Conservation (phyloP, 306 rosid species). For the Prunus davidiana region DNA sequence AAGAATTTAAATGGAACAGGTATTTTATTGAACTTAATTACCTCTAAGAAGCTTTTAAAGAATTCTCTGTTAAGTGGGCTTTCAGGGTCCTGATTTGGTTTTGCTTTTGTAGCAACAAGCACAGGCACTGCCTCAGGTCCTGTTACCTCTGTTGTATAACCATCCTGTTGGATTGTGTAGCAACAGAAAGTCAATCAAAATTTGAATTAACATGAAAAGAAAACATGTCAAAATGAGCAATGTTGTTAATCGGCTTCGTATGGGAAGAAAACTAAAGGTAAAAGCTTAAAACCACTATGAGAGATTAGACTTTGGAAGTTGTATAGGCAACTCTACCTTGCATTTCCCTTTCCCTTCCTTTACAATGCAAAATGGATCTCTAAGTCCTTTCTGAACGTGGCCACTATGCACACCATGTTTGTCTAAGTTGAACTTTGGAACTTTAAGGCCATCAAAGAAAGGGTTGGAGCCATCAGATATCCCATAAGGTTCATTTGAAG, state of each 20-base stretch:
- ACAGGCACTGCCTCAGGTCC: conserved; percentile 64
- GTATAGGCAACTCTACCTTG: conserved; percentile 37
- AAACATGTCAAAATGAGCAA: not conserved
- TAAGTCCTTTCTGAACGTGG: conserved; percentile 73
- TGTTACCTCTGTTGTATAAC: conserved; percentile 62
- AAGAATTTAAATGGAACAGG: not conserved
- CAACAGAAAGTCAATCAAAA: not conserved
- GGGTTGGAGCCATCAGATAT: conserved; percentile 84
- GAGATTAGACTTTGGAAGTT: not conserved
- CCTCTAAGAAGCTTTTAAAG: conserved; percentile 66
- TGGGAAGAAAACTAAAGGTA: not conserved
- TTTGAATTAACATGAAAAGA: not conserved
- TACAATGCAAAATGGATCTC: conserved; percentile 74
- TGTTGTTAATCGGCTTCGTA: not conserved
- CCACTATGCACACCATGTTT: conserved; percentile 89
- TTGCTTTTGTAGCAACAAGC: conserved; percentile 88
- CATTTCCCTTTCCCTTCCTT: conserved; percentile 79
- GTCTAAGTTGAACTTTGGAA: conserved; percentile 57
- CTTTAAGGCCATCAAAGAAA: conserved; percentile 46
- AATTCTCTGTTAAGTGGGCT: conserved; percentile 69
- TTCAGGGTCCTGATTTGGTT: conserved; percentile 44
- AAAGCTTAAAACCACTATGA: not conserved
- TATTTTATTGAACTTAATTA: conserved; percentile 25
- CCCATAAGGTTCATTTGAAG: conserved; percentile 89
- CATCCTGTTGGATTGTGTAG: conserved; percentile 61